Evolutionary conservation across 1,284 basidiomycete species (phyloP), one percentile per base, ranked within the genome.

Genomic region (Sporisorium reilianum): DNA sequence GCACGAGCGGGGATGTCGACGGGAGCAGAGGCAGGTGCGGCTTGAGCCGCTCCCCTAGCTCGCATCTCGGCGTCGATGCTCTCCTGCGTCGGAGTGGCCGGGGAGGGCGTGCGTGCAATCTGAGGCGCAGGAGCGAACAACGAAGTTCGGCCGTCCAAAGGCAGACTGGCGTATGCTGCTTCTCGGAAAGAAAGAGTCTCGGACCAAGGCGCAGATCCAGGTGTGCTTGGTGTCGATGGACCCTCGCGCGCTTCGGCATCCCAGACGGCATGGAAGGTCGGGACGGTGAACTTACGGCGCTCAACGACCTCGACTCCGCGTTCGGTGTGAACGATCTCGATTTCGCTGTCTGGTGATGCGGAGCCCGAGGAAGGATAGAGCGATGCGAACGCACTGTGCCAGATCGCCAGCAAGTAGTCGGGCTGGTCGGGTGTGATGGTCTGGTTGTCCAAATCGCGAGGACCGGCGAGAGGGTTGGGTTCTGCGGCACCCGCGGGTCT

Each of bases 381-480:
- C 42, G 87, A 89, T 86, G 97, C 94, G 81, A 96, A 98, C 18
- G 95, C 90, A 52, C 89, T 89, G 85, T 90, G 96, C 95, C 95
- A 99, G 41, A 91, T 89, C 81, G 95, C 91, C 20, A 97, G 89
- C 22, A 98, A 90, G 77, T 94, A 94, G 84, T 92, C 89, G 74
- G 77, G 64, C 55, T 67, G 59, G 58, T 70, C 59, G n/a, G 69
- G 74, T 34, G 58, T 65, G 64, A 61, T 75, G 50, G 76, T 72
- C 80, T 84, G 63, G 86, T 85, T 68, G 88, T 88, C 55, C 18
- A 55, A 57, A 32, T 68, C 62, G 28, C 62, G 62, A 18, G 65
- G 65, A 20, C 25, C 56, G 18, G 51, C 55, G 16, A 86, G 71
- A 83, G 85, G 70, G 84, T 84, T 48, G 79, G 69, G 64, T 71